Conservation (phyloP, 2,329 filamentous ascomycete genomes). For the Botrytis galanthina region DNA sequence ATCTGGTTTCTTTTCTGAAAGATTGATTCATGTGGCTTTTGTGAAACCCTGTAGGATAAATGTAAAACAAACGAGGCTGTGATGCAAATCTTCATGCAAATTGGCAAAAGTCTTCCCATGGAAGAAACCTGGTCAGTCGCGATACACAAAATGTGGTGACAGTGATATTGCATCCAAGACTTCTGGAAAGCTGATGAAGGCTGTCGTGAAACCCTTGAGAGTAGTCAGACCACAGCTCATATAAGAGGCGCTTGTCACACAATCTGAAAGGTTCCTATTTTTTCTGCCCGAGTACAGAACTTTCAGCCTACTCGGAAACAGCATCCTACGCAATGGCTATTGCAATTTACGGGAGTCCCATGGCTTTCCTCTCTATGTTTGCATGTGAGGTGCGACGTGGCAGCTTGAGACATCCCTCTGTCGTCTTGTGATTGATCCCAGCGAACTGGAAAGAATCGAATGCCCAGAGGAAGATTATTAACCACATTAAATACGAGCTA, state of each 20-base stretch:
- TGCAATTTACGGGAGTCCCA: neutral
- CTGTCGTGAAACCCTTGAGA: neutral
- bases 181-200: conserved; percentile 15
- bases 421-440: neutral
- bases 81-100: conserved; percentile 5
- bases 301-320: neutral
- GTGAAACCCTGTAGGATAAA: conserved; percentile 1
- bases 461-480: neutral
- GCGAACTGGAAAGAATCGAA: neutral
- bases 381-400: neutral
- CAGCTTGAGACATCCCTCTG: neutral
- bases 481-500: neutral
- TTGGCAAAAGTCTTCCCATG: neutral
- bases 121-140: neutral
- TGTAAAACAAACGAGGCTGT: neutral
- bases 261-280: neutral
- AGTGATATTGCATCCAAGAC: neutral
- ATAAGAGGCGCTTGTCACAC: neutral
- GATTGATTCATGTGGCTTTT: neutral
- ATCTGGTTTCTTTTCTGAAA: neutral
- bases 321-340: neutral
- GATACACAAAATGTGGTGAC: neutral
- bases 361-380: neutral
- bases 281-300: neutral
- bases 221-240: neutral